A percentile compares a stretch with the other conserved stretches of the same genome.
phyloP scores from a whole-genome alignment of 495 filamentous ascomycete genomes.

The Letharia columbiana region DNA sequence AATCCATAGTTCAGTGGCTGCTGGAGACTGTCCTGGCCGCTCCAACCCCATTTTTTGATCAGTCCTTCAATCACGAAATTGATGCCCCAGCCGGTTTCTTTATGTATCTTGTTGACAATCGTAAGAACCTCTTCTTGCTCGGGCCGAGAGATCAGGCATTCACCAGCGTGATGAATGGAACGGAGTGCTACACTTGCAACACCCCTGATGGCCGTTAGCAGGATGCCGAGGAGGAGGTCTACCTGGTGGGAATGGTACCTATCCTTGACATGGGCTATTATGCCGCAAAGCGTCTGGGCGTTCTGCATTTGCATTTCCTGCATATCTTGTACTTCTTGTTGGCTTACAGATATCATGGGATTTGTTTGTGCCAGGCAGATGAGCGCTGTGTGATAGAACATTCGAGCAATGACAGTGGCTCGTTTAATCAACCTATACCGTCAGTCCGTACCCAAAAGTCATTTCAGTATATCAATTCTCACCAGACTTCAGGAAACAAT shows the following conservation, averaged over 20 bases:
- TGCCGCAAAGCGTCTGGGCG: slow-evolving; percentile 76
- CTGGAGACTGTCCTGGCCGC: slow-evolving; percentile 35
- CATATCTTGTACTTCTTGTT: slow-evolving; percentile 51
- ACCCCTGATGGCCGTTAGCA: slow-evolving; percentile 39
- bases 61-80: slow-evolving; percentile 60
- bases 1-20: slow-evolving; percentile 24
- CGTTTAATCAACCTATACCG: slow-evolving; percentile 66
- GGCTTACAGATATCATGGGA: slow-evolving; percentile 47
- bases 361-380: slow-evolving; percentile 73
- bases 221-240: background rate
- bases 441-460: background rate
- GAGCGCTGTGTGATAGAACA: slow-evolving; percentile 88
- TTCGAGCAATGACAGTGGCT: slow-evolving; percentile 65
- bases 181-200: slow-evolving; percentile 69
- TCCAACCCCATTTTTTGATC: slow-evolving; percentile 72
- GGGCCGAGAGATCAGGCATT: slow-evolving; percentile 54
- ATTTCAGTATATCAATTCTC: slow-evolving; percentile 27
- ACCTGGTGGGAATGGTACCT: slow-evolving; percentile 33
- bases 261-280: slow-evolving; percentile 76
- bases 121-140: slow-evolving; percentile 79
- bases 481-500: slow-evolving; percentile 83
- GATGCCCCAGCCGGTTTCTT: slow-evolving; percentile 70
- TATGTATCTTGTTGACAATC: slow-evolving; percentile 66
- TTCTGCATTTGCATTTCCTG: slow-evolving; percentile 58
- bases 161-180: slow-evolving; percentile 71